Conservation (phyloP, 306 rosid genomes). For the Aeschynomene evenia region DNA sequence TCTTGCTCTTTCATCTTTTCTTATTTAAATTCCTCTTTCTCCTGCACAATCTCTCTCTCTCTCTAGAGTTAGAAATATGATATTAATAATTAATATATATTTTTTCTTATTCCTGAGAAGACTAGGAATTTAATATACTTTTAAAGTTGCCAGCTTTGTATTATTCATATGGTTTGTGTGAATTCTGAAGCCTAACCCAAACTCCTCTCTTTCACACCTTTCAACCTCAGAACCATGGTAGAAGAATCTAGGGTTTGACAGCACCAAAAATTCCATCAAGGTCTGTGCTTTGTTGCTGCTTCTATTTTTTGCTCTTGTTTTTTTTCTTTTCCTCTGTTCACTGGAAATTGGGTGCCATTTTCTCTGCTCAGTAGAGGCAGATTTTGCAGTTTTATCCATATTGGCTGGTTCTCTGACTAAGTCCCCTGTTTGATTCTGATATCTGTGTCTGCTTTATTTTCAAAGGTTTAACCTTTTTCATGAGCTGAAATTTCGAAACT, state of each 20-base stretch:
- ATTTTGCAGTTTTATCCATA: conserved; percentile 2
- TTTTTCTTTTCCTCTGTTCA: not conserved
- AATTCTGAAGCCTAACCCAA: conserved; percentile 44
- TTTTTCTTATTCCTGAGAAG: conserved; percentile 2
- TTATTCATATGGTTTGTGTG: conserved; percentile 41
- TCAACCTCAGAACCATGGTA: conserved; percentile 49
- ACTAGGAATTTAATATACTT: not conserved
- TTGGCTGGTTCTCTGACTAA: conserved; percentile 21
- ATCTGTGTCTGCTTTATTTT: conserved; percentile 19
- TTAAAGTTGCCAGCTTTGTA: conserved; percentile 43
- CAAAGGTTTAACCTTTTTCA: conserved; percentile 8
- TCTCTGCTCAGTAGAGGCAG: conserved; percentile 17
- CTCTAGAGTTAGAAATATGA: not conserved
- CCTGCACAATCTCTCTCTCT: not conserved
- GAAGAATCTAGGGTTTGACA: conserved; percentile 75
- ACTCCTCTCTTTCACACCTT: conserved; percentile 61
- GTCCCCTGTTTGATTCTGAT: conserved; percentile 35
- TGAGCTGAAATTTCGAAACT: conserved; percentile 11
- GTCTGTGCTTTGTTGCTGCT: conserved; percentile 40
- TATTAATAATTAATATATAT: not conserved
- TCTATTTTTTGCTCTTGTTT: not conserved
- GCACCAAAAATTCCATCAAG: conserved; percentile 49
- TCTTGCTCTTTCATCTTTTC: conserved; percentile 6
- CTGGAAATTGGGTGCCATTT: conserved; percentile 16
- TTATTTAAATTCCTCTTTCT: conserved; percentile 33